Base-by-base conservation (phyloP, 1,284 basidiomycete genomes). In the Irpex sp. region DNA sequence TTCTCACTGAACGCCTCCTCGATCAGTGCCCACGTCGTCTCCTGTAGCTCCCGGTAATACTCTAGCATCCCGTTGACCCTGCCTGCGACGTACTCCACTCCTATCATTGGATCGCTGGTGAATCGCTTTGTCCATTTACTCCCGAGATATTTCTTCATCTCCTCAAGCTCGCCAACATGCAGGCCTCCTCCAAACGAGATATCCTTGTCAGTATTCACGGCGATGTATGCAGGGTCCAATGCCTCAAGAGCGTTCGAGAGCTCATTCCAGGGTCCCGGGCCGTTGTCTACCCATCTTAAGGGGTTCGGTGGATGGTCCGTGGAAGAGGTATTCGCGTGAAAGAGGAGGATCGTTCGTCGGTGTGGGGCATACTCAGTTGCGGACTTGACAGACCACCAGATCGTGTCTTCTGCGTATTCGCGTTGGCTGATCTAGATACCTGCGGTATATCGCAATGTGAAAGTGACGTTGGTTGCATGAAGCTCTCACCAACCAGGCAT, bases 391-490 rank as follows among this genome's bases (percentile, higher is more conserved):
- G 82, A 79, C 77, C 80, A 80, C 78, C 83, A 84, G 21, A 82
- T 74, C 1, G 82, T 81, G 68, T 83, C 82, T 64, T 85, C 83
- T 1, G 82, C 83, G 66, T 84, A 80, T 66, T 85, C 83, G 54
- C 81, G 75, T 72, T 81, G 79, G 64, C 76, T 75, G 67, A 84
- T 76, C 82, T 82, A 64, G 36, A 38, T 31, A 4, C 11, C 15
- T 34, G 13, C n/a, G 54, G 19, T 19, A 36, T 17, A 26, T 26
- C 26, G 26, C 26, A 26, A 26, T 26, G 26, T 26, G 26, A 26
- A 26, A 26, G 26, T 26, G 26, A 26, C 26, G 26, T 26, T 26
- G 26, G 26, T 26, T 26, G 26, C 26, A 26, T 26, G 26, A 26
- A 26, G 17, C 21, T 70, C 77, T 59, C 61, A 81, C 81, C 51